Percentiles rank a stretch among this genome's conserved stretches.
phyloP scores from a whole-genome alignment of 2,329 filamentous ascomycete species.

The Moelleriella libera region DNA sequence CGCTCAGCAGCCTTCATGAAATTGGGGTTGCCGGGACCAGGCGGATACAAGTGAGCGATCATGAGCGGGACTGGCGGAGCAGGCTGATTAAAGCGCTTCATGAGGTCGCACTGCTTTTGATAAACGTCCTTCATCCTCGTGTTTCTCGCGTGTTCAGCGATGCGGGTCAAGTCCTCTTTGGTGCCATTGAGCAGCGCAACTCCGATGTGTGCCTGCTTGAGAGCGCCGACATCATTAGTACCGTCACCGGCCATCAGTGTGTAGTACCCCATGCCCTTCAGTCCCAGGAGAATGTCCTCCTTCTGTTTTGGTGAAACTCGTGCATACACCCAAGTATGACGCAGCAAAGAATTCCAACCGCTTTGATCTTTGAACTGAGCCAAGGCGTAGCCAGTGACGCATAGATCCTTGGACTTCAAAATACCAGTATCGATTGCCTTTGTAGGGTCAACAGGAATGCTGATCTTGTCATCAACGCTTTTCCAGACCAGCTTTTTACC shows the following conservation, averaged over 20 bases:
- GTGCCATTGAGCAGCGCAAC: conserved; percentile 93
- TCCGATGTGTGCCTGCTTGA: conserved; percentile 97
- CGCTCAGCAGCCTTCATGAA: conserved; percentile 83
- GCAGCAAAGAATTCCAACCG: conserved; percentile 63
- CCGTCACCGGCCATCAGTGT: conserved; percentile 98
- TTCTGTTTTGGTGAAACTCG: conserved; percentile 98
- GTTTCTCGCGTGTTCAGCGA: conserved; percentile 84
- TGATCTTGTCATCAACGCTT: conserved; percentile 81
- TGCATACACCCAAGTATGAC: conserved; percentile 93
- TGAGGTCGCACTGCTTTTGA: conserved; percentile 84
- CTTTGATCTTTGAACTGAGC: conserved; percentile 73
- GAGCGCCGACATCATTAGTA: conserved; percentile 91
- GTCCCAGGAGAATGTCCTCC: conserved; percentile 90
- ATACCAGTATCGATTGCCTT: conserved; percentile 72
- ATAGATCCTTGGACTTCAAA: conserved; percentile 75
- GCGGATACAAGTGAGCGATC: conserved; percentile 90
- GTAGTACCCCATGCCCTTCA: conserved; percentile 94
- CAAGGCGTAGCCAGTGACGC: conserved; percentile 88
- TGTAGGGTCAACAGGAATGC: conserved; percentile 71
- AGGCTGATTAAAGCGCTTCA: conserved; percentile 91
- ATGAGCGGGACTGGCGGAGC: conserved; percentile 79
- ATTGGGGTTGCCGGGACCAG: conserved; percentile 83
- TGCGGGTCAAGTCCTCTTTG: conserved; percentile 77
- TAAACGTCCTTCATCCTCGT: conserved; percentile 98
- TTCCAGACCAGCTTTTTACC: conserved; percentile 82